Conservation (phyloP, 176 grass and related monocot species). For the Raddia distichophylla region DNA sequence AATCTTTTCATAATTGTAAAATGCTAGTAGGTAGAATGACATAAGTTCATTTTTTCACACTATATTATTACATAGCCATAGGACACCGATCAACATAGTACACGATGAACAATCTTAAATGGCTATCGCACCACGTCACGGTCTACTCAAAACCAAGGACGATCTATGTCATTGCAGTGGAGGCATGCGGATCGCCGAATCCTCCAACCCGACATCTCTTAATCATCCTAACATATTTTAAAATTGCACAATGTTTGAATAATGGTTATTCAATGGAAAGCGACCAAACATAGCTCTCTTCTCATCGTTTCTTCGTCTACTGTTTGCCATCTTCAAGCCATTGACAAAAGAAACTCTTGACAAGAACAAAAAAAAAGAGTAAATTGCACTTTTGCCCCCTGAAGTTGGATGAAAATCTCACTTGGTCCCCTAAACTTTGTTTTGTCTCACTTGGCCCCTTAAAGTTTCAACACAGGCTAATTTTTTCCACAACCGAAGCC, state of each 20-base stretch:
- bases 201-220: background rate
- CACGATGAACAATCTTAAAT: background rate
- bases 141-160: background rate
- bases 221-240: background rate
- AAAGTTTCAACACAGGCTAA: no score
- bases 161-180: background rate
- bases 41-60: background rate
- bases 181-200: background rate
- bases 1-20: background rate
- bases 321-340: constrained; percentile 11
- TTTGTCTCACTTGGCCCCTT: no score
- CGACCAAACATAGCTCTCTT: no score
- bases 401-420: no score
- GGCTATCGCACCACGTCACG: background rate
- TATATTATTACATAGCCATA: background rate
- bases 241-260: background rate
- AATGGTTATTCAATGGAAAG: background rate
- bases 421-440: no score
- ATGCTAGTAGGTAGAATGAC: background rate
- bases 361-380: background rate
- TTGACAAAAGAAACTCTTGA: constrained; percentile 36
- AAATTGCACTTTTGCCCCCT: no score
- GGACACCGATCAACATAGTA: background rate
- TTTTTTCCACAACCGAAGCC: no score
- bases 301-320: no score